Percentiles rank a stretch among this genome's conserved stretches.
phyloP scores from a whole-genome alignment of 2,329 filamentous ascomycete species.

The Aureobasidium melanogenum region DNA sequence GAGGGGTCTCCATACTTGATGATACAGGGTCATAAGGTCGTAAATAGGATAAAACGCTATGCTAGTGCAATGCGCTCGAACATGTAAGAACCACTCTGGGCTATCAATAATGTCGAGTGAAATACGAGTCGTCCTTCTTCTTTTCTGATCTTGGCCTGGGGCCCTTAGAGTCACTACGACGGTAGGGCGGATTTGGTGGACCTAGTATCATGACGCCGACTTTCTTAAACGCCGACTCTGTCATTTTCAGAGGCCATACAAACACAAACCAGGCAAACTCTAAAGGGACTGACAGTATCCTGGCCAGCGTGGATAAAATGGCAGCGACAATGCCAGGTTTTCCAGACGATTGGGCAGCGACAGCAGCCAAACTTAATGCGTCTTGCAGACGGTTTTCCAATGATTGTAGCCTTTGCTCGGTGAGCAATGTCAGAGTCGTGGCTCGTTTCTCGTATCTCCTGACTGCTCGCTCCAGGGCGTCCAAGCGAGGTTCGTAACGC shows the following conservation, averaged over 20 bases:
- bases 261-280: background rate
- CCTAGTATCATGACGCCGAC: constrained; percentile 5
- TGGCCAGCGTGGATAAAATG: constrained; percentile 15
- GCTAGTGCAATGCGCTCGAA: background rate
- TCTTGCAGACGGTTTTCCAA: constrained; percentile 67
- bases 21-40: background rate
- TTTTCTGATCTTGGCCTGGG: background rate
- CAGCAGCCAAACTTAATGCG: constrained; percentile 70
- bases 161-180: background rate
- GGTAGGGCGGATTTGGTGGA: background rate
- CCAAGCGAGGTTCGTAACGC: constrained; percentile 71
- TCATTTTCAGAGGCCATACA: constrained; percentile 9
- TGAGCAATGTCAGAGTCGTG: constrained; percentile 64
- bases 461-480: constrained; percentile 80
- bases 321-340: constrained; percentile 18
- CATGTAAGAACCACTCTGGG: background rate
- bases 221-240: constrained; percentile 5
- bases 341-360: constrained; percentile 47
- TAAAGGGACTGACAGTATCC: background rate
- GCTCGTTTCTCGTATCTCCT: constrained; percentile 86
- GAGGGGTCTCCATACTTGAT: no score
- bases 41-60: background rate
- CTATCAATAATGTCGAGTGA: background rate
- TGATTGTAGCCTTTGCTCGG: constrained; percentile 63
- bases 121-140: constrained; percentile 8